Conservation (phyloP, 2,329 filamentous ascomycete genomes). For the Clonostachys solani region DNA sequence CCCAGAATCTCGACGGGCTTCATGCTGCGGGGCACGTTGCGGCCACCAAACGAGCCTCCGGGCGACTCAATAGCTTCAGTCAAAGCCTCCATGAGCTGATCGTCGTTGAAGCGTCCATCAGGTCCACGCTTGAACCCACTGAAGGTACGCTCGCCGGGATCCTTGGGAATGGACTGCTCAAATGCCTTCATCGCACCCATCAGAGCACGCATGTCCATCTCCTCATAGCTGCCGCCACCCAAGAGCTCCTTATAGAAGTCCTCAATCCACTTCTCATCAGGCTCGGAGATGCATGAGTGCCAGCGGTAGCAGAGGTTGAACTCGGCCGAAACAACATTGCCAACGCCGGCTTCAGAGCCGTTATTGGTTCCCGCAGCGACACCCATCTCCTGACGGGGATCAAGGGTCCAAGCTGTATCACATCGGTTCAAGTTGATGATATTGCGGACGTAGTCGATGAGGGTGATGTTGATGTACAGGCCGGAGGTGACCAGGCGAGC, state of each 20-base stretch:
- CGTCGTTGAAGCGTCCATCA: slow-evolving; percentile 69
- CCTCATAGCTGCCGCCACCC: slow-evolving; percentile 42
- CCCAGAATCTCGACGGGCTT: slow-evolving; percentile 75
- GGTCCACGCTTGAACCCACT: slow-evolving; percentile 58
- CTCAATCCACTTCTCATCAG: slow-evolving; percentile 78
- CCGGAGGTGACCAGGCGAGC: slow-evolving; percentile 71
- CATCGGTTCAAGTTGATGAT: slow-evolving; percentile 56
- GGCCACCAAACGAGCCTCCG: slow-evolving; percentile 69
- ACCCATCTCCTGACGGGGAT: slow-evolving; percentile 68
- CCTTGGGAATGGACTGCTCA: slow-evolving; percentile 54
- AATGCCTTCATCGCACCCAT: slow-evolving; percentile 59
- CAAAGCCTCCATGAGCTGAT: slow-evolving; percentile 70
- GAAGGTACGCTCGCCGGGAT: slow-evolving; percentile 68
- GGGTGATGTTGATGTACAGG: slow-evolving; percentile 73
- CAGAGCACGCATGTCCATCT: slow-evolving; percentile 57
- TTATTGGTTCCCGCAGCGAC: slow-evolving; percentile 46
- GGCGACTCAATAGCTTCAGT: slow-evolving; percentile 68
- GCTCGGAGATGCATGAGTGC: slow-evolving; percentile 73
- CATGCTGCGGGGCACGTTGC: slow-evolving; percentile 70
- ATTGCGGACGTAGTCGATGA: slow-evolving; percentile 75
- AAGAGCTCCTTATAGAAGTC: slow-evolving; percentile 62
- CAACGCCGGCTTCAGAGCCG: slow-evolving; percentile 65
- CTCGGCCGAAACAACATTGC: slow-evolving; percentile 81
- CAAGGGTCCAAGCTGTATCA: slow-evolving; percentile 77
- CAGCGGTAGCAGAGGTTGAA: slow-evolving; percentile 88